Evolutionary conservation across 306 rosid genomes (phyloP), one percentile per base, ranked within the genome.

Genomic region (Inga oerstediana): DNA sequence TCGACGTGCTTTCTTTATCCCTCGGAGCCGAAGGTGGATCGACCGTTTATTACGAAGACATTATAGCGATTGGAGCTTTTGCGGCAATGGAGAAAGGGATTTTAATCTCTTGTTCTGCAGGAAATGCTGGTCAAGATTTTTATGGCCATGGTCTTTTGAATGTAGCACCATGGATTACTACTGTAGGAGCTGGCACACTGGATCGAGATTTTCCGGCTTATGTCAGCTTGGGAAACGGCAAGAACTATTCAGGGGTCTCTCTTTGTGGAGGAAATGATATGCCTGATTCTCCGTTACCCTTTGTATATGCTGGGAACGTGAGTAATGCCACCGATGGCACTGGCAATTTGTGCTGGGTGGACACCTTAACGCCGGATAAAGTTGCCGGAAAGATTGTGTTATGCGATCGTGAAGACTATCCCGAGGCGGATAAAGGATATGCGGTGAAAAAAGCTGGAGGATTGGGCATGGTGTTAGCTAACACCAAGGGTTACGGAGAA

Each of bases 161-260:
- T 48, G n/a, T 79, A 10, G 97, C 98, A n/a, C 98, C 98, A 24
- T 95, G 98, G 98, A 86, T 95, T 68, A 89, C 92, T 1, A 93
- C 97, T 19, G 95, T 95, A 3, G 98, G 98, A 17, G 98, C 98
- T 20, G 98, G 98, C 46, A 93, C 98, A n/a, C 80, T 95, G 8
- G 98, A 95, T 85, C 98, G 98, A 3, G 95, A 92, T 69, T 95
- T 95, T 66, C 97, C 95, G 0, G 95, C 95, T 0, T 84, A 24
- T 3, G 91, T 89, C 8, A 86, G 79, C 76, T 88, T 95, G n/a
- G 95, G 97, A 12, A 91, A 89, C 66, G 98, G 95, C 8, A 54
- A 91, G 54, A 92, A 89, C 72, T 84, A 79, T 79, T 82, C 88
- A 1, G 98, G 98, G 0, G 94, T 88, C 13, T 89, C 98, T 2